These are phyloP conservation scores for Phytophthora sp. DNA, from an alignment of 352 stramenopile species.

Conservation along the genomic window DNA sequence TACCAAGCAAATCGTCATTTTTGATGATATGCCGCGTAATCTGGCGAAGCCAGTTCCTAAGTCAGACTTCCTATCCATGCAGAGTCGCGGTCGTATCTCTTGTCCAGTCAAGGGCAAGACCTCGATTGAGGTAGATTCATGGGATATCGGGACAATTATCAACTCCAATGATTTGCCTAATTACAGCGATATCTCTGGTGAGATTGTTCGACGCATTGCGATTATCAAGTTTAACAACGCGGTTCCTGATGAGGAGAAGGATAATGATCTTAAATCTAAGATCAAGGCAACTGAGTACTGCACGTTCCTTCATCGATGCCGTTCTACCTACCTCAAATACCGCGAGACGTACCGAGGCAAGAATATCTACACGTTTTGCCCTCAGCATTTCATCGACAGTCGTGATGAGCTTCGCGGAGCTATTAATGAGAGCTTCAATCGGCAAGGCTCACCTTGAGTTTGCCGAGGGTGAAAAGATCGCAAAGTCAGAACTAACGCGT, in stretches of 20 bases:
- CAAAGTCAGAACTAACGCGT: not conserved
- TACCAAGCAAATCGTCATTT: not conserved
- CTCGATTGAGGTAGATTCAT: not conserved
- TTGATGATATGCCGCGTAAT: not conserved
- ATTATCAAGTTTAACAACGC: not conserved
- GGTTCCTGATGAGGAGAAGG: not conserved
- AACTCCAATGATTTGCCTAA: not conserved
- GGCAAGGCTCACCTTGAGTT: not conserved
- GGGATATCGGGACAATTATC: not conserved
- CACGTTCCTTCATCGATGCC: not conserved
- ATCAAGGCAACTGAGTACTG: not conserved
- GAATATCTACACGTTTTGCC: not conserved
- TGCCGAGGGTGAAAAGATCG: not conserved
- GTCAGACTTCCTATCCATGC: not conserved
- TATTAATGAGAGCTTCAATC: not conserved
- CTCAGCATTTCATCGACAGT: not conserved
- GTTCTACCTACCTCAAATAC: not conserved
- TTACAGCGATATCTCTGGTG: not conserved
- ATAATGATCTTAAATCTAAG: not conserved
- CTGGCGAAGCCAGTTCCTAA: not conserved
- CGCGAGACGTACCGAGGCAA: not conserved
- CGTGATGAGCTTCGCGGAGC: not conserved
- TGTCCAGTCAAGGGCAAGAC: not conserved
- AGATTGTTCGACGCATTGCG: not conserved
- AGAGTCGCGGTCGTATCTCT: not conserved